Evolutionary conservation across 2,329 filamentous ascomycete genomes (phyloP), one percentile per base, ranked within the genome.

Genomic region (Colletotrichum sp.): DNA sequence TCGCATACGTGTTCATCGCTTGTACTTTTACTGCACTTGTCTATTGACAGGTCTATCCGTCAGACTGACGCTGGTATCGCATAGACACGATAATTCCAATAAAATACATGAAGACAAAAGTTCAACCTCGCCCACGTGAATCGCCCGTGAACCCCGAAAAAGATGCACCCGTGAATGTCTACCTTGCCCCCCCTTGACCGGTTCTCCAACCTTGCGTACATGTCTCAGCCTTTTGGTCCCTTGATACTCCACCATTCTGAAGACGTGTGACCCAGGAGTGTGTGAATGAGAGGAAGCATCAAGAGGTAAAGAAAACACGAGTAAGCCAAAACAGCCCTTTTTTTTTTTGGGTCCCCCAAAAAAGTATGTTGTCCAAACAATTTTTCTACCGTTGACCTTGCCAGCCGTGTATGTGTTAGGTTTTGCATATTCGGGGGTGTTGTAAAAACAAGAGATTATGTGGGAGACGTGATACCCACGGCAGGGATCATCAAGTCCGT

Each of bases 21-120:
- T 34, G 15, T 16, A 18, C n/a, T n/a, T 61, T 61, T 18, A 24
- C 30, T 70, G 34, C 32, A n/a, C 70, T 66, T 36, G 65, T 76
- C 74, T 75, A 76, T 73, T 76, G 74, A 75, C 71, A 75, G 58
- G 61, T 71, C 68, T 75, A 73, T 64, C 56, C 58, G 65, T 69
- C 71, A 61, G 36, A 70, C 65, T 28, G 55, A 66, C 65, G 65
- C 70, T 75, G 71, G 74, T 76, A 76, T 76, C 74, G 71, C 74
- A 55, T 73, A 70, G 65, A 74, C 73, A 73, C 30, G 52, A 43
- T n/a, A 21, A 73, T 55, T 48, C 43, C 64, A 71, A 77, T 62
- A 71, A 64, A 77, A 67, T 68, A 77, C 65, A 72, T 69, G 70
- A 68, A 76, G 67, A 55, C 62, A 73, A 64, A 56, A 73, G 43